These are phyloP conservation scores for Rhytidiadelphus loreus DNA, from an alignment of 225 moss, liverwort and hornwort species.

Conservation along the genomic window DNA sequence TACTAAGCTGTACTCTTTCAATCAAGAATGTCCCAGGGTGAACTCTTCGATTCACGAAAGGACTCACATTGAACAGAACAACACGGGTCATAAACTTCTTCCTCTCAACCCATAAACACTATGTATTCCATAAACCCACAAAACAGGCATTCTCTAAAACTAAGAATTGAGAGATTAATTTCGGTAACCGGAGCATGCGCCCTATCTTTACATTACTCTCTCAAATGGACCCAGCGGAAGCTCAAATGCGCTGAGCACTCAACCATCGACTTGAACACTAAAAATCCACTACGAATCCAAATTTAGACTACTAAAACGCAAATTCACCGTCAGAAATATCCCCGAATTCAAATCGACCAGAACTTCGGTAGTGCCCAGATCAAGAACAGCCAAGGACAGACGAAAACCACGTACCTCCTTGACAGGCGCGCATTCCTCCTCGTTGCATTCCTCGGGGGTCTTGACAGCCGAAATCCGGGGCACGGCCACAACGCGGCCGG, in stretches of 20 bases:
- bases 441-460: constrained; percentile 58
- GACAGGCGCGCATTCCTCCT: constrained; percentile 58
- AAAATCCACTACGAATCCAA: background rate
- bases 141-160: background rate
- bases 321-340: background rate
- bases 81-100: background rate
- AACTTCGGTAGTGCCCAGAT: background rate
- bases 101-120: background rate
- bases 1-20: too few species aligned
- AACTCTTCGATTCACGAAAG: background rate
- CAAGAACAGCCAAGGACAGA: background rate
- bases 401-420: constrained; percentile 39
- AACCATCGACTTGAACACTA: background rate
- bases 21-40: background rate
- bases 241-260: background rate
- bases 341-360: background rate
- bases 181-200: background rate
- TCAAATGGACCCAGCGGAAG: background rate
- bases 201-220: too few species aligned
- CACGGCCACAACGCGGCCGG: background rate
- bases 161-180: background rate
- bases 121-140: background rate
- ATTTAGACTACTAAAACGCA: background rate
- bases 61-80: background rate
- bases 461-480: constrained; percentile 38